phyloP scores from a whole-genome alignment of 192 early-diverging fungal genomes.

The Radiomyces spectabilis region DNA sequence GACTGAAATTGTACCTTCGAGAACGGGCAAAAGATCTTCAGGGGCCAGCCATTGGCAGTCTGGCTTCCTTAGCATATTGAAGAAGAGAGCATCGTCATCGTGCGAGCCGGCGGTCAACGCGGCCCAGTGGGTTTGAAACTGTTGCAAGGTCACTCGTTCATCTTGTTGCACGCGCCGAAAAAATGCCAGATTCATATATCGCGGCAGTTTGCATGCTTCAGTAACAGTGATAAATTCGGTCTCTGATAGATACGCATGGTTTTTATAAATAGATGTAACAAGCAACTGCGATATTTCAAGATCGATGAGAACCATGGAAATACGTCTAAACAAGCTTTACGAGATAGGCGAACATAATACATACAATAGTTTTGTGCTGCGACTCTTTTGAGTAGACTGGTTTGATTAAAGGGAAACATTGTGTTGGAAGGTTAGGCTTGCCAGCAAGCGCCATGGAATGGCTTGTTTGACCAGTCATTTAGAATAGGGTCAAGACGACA shows the following conservation, averaged over 20 bases:
- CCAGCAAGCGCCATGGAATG: too few species aligned
- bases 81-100: slow-evolving; percentile 44
- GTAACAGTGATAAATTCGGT: slow-evolving; percentile 14
- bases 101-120: slow-evolving; percentile 31
- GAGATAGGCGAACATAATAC: too few species aligned
- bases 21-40: slow-evolving; percentile 58
- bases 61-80: slow-evolving; percentile 49
- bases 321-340: too few species aligned
- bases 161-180: slow-evolving; percentile 38
- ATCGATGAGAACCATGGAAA: too few species aligned
- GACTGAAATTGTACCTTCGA: slow-evolving; percentile 41
- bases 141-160: slow-evolving; percentile 18
- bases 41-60: slow-evolving; percentile 39
- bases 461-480: too few species aligned
- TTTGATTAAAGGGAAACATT: too few species aligned
- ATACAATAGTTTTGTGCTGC: too few species aligned
- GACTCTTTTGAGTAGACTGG: too few species aligned
- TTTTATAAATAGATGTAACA: too few species aligned
- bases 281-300: too few species aligned
- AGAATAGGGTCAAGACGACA: too few species aligned
- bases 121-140: slow-evolving; percentile 31
- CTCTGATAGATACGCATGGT: slow-evolving; percentile 5
- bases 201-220: slow-evolving; percentile 50
- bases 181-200: slow-evolving; percentile 62
- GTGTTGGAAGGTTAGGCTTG: too few species aligned